Conservation (phyloP, 352 stramenopile genomes). For the Phytophthora aleatoria region DNA sequence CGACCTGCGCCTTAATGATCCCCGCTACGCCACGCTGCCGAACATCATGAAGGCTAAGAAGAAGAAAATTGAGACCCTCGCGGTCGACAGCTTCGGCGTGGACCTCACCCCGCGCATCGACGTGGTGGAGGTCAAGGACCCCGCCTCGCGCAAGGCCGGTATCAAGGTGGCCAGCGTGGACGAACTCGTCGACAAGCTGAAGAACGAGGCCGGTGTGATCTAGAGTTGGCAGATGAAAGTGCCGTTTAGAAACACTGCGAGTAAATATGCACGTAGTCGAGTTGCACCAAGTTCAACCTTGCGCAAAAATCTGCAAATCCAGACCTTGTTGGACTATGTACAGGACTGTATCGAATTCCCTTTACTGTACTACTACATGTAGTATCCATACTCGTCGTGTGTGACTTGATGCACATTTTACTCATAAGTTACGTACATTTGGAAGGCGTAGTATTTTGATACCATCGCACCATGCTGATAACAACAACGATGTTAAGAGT, state of each 20-base stretch:
- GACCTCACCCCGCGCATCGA: constrained; percentile 78
- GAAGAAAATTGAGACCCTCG: constrained; percentile 88
- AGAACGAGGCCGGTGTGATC: constrained; percentile 93
- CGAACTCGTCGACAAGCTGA: constrained; percentile 96
- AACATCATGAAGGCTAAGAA: constrained; percentile 99
- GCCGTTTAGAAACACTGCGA: neutral
- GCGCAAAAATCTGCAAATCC: neutral
- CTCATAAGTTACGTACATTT: too few species aligned
- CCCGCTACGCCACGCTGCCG: constrained; percentile 98
- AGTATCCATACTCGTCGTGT: too few species aligned
- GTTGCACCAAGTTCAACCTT: neutral
- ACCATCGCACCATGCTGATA: neutral
- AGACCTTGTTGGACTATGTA: neutral
- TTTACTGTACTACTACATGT: too few species aligned
- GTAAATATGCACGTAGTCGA: neutral
- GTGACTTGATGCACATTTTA: too few species aligned
- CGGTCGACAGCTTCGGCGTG: constrained; percentile 74
- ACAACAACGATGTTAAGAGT: too few species aligned
- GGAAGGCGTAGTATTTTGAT: neutral
- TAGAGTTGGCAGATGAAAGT: constrained; percentile 43
- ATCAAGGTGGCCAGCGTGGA: constrained; percentile 96
- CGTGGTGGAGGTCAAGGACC: constrained; percentile 91
- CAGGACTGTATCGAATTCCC: too few species aligned
- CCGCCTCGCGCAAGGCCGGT: constrained; percentile 92
- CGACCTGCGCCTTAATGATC: constrained; percentile 98